Base-by-base conservation (phyloP, 1,284 basidiomycete genomes). In the Sanghuangporus weigelae region DNA sequence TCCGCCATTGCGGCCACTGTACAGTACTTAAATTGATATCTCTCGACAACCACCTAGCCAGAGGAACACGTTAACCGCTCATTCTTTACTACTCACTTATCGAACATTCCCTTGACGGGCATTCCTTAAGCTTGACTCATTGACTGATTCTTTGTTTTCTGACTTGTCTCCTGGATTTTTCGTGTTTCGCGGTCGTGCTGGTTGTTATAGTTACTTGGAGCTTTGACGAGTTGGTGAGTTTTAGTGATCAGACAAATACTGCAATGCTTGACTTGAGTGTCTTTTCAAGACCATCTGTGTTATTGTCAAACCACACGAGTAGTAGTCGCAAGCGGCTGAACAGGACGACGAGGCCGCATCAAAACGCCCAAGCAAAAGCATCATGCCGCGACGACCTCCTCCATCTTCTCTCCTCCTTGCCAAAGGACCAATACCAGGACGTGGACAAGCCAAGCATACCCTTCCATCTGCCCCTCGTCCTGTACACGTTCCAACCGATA, bases 361-460 rank as follows among this genome's bases (percentile, higher is more conserved):
- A 54, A 21, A 21, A 39, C 59, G 44, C 35, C 16, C 8, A 39
- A n/a, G 31, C 7, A 38, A 16, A 38, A 38, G n/a, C n/a, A n/a
- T 36, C 31, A 86, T 87, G 86, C 78, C 80, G 63, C 84, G 86
- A 68, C 82, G 86, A 38, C 74, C 79, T 36, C 84, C 86, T 6
- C 86, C 86, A 3, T 77, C 82, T 55, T 77, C 85, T 14, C 80
- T 89, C 63, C 80, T 75, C 61, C 79, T 89, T 60, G 72, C 79
- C 56, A 73, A 78, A 31, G 86, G 84, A 7, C 84, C 85, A 16
- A 76, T 80, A 16, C 85, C 86, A n/a, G 70, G 79, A 16, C 77
- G 83, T 65, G 81, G 79, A 51, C 68, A 74, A 23, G 79, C 84
- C 14, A 86, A 81, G 70, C 84, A 87, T 70, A 77, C 74, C 4